Evolutionary conservation across 768 basidiomycete genomes (phyloP).

Genomic region (Termitomyces heimii): DNA sequence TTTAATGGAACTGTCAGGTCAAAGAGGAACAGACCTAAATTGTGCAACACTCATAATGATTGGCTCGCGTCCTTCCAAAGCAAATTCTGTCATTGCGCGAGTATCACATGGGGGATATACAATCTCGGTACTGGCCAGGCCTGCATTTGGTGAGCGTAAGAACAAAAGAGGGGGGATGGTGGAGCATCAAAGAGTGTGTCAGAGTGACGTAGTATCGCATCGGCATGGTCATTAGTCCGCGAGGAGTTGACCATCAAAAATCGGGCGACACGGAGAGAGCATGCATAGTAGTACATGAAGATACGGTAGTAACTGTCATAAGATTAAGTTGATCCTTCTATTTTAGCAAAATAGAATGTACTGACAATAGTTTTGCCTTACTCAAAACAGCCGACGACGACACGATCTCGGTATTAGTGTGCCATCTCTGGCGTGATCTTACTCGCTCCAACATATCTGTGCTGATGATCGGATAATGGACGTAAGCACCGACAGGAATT

Average conservation of each 20-base stretch:
- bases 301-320: constrained; percentile 75
- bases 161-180: constrained; percentile 35
- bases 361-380: constrained; percentile 56
- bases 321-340: not conserved
- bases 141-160: constrained; percentile 19
- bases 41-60: constrained; percentile 87
- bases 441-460: constrained; percentile 90
- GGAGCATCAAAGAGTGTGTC: constrained; percentile 47
- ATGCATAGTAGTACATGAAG: constrained; percentile 79
- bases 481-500: constrained; percentile 82
- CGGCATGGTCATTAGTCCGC: constrained; percentile 87
- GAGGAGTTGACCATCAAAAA: constrained; percentile 93
- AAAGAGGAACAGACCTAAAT: constrained; percentile 58
- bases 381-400: constrained; percentile 53
- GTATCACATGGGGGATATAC: constrained; percentile 96
- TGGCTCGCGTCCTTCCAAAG: constrained; percentile 47
- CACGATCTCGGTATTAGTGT: constrained; percentile 56
- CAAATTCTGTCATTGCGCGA: constrained; percentile 53
- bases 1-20: not conserved
- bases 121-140: constrained; percentile 31
- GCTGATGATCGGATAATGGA: constrained; percentile 96
- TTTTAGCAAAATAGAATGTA: not conserved
- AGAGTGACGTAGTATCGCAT: constrained; percentile 58
- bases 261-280: constrained; percentile 63
- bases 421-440: constrained; percentile 44